phyloP scores from a whole-genome alignment of 2,329 filamentous ascomycete species.

The Aspergillus nomiae region DNA sequence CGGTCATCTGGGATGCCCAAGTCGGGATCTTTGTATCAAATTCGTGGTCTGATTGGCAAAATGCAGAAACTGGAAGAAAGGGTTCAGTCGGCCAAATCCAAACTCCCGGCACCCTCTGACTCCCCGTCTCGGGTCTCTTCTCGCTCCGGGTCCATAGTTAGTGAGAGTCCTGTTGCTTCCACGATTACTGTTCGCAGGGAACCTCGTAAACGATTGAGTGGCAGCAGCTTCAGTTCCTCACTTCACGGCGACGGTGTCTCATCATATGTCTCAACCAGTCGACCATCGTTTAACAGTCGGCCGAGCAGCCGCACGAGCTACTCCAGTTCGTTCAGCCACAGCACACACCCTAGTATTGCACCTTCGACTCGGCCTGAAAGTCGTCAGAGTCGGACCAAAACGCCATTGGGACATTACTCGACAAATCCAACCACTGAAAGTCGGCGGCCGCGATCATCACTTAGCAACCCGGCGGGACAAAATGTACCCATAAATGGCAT shows the following conservation, averaged over 20 bases:
- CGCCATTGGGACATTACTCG: conserved; percentile 62
- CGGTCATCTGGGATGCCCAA: conserved; percentile 52
- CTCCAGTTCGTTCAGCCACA: conserved; percentile 49
- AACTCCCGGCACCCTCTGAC: conserved; percentile 76
- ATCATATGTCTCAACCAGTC: conserved; percentile 36
- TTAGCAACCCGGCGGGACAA: conserved; percentile 62
- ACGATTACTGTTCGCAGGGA: conserved; percentile 58
- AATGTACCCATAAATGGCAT: conserved; percentile 59
- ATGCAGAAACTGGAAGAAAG: conserved; percentile 96
- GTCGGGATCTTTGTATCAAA: conserved; percentile 81
- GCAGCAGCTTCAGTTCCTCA: conserved; percentile 45
- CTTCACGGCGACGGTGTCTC: conserved; percentile 38
- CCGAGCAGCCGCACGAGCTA: conserved; percentile 73
- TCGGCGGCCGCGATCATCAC: conserved; percentile 69
- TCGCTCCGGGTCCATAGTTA: conserved; percentile 55
- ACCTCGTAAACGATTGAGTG: conserved; percentile 44
- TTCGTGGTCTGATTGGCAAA: conserved; percentile 89
- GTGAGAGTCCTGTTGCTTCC: conserved; percentile 53
- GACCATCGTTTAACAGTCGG: conserved; percentile 62
- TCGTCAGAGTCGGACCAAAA: conserved; percentile 65
- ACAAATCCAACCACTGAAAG: conserved; percentile 50
- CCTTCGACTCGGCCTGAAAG: conserved; percentile 62
- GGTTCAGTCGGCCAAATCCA: conserved; percentile 87
- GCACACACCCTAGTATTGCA: conserved; percentile 38
- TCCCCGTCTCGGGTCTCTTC: conserved; percentile 84